Base-by-base conservation (phyloP, 2,329 filamentous ascomycete species). In the Stachybotrys chartarum region DNA sequence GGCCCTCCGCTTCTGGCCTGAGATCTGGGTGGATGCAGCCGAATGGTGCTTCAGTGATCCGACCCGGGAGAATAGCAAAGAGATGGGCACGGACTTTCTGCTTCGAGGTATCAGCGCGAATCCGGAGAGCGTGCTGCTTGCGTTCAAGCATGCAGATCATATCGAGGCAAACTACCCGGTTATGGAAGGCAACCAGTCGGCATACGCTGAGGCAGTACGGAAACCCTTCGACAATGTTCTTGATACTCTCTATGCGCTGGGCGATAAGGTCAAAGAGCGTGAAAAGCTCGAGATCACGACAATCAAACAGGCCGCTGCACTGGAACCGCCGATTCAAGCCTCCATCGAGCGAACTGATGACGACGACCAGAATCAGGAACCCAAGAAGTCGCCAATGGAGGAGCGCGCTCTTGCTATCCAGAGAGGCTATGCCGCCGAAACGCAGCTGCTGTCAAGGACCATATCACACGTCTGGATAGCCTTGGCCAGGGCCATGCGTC, bases 401-500 rank as follows among this genome's bases (percentile, higher is more conserved):
- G 78, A 85, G 53, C 83, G 87, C 60, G 78, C 84, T 50, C 75
- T 79, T 53, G 78, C 79, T 16, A 79, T 87, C 24, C 78, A 83
- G 64, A 82, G 88, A 57, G 85, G 85, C 11, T 88, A 89, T 65
- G 82, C 84, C 7, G 81, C 82, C 6, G 90, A 96, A 66, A 84
- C 86, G 39, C 85, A 87, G 31, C 78, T 88, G 16, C 79, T 97
- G 24, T 93, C 88, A 47, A 86, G 88, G 63, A 93, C 90, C 1
- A 86, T 99, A 55, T 96, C 94, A 0, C 92, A 91, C 65, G 87
- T 91, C 5, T 99, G 94, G 94, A 95, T 97, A 65, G 91, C 91
- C 16, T 78, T 97, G 57, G 95, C 96, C 73, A 86, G 94, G 52
- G 89, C 93, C 5, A 96, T 96, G 83, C 89, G 94, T 55, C 90